Percentiles rank a stretch among this genome's conserved stretches.
phyloP scores from a whole-genome alignment of 495 filamentous ascomycete genomes.

The Aspergillus biplanus region DNA sequence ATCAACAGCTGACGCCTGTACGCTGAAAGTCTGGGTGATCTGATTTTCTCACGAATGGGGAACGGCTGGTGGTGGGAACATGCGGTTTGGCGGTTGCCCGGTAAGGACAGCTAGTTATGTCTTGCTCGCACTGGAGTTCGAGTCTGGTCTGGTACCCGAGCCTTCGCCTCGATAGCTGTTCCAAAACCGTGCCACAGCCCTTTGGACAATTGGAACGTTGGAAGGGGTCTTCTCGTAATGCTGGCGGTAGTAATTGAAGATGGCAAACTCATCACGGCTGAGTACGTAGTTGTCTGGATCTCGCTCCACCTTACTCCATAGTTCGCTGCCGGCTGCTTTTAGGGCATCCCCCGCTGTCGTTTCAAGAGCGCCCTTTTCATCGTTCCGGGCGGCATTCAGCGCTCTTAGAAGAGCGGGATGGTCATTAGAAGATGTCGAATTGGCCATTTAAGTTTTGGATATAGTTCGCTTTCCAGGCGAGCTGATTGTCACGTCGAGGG shows the following conservation, averaged over 20 bases:
- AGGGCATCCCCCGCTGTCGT: slow-evolving; percentile 55
- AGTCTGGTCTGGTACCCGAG: slow-evolving; percentile 7
- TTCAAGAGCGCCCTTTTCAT: slow-evolving; percentile 59
- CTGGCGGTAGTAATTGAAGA: slow-evolving; percentile 74
- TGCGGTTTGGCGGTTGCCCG: slow-evolving; percentile 3
- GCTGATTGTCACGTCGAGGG: neutral
- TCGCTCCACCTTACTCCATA: slow-evolving; percentile 65
- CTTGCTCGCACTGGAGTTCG: slow-evolving; percentile 23
- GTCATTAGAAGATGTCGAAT: slow-evolving; percentile 31
- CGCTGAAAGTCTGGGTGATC: neutral
- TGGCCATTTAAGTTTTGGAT: slow-evolving; percentile 25
- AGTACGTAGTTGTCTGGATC: slow-evolving; percentile 68
- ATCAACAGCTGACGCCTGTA: neutral
- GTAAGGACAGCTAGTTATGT: slow-evolving; percentile 26
- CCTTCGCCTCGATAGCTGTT: slow-evolving; percentile 42
- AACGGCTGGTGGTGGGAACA: neutral
- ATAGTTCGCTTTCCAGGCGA: slow-evolving; percentile 8
- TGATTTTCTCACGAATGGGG: neutral
- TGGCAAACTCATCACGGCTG: slow-evolving; percentile 69
- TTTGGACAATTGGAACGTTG: slow-evolving; percentile 36
- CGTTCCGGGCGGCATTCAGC: slow-evolving; percentile 70
- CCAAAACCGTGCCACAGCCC: slow-evolving; percentile 55
- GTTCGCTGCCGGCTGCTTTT: slow-evolving; percentile 55
- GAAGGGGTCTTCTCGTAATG: slow-evolving; percentile 51
- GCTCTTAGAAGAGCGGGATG: slow-evolving; percentile 44